Evolutionary conservation across 495 filamentous ascomycete species (phyloP).

Genomic region (Penicillium simplicissimum): DNA sequence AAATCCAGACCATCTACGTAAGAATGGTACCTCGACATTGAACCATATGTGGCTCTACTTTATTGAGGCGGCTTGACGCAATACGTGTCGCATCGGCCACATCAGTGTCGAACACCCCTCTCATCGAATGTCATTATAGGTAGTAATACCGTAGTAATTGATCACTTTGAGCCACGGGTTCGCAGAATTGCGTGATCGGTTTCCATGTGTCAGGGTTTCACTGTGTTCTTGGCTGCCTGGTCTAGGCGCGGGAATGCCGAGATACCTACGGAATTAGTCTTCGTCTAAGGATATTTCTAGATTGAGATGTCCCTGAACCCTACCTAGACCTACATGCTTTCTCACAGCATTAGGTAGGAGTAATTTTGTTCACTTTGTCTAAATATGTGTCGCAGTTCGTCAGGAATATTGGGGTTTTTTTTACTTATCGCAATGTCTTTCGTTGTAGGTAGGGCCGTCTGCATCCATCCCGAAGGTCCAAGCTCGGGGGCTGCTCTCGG

Average conservation of each 20-base stretch:
- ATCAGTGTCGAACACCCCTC: neutral
- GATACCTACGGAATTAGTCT: too few species aligned
- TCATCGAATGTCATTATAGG: neutral
- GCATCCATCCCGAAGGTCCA: constrained; percentile 1
- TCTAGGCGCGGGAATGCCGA: constrained; percentile 3
- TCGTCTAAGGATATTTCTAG: too few species aligned
- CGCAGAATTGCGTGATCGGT: constrained; percentile 42
- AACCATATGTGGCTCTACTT: neutral
- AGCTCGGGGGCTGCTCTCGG: constrained; percentile 5
- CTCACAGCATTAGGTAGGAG: too few species aligned
- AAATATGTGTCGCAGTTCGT: too few species aligned
- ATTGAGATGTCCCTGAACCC: too few species aligned
- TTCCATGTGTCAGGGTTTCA: constrained; percentile 49
- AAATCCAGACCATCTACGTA: neutral
- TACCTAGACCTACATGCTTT: too few species aligned
- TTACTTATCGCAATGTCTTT: too few species aligned
- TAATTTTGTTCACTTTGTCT: too few species aligned
- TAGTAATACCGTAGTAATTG: neutral
- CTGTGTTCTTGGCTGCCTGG: constrained; percentile 6
- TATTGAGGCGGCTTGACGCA: neutral
- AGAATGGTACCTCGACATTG: constrained; percentile 1
- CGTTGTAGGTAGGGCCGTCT: neutral
- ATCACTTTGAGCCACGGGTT: neutral
- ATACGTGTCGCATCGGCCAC: neutral
- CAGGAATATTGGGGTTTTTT: too few species aligned